phyloP scores from a whole-genome alignment of 441 rosid genomes.

The Geranium incanum region DNA sequence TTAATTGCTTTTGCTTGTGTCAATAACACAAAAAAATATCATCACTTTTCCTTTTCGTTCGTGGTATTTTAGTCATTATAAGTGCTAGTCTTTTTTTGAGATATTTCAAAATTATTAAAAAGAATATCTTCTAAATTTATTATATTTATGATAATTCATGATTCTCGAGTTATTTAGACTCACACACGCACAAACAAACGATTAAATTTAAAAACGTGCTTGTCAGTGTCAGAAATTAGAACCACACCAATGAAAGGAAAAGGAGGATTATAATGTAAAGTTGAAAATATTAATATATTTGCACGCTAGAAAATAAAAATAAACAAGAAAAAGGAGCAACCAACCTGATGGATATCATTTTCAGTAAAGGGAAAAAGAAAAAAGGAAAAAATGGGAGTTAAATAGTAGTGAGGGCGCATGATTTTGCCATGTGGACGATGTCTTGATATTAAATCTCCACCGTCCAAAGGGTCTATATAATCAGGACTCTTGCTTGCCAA shows the following conservation, averaged over 20 bases:
- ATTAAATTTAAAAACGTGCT: no score
- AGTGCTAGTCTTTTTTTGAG: no score
- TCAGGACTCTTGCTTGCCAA: constrained; percentile 25
- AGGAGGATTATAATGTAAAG: neutral
- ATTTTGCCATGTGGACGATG: constrained; percentile 35
- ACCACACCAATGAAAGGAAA: neutral
- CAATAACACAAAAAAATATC: no score
- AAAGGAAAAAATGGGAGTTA: neutral
- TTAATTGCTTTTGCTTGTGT: no score
- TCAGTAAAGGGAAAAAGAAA: neutral
- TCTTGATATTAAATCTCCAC: constrained; percentile 33
- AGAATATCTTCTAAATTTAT: no score
- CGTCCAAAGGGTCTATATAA: constrained; percentile 56
- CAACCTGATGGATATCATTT: neutral
- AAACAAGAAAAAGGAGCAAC: neutral
- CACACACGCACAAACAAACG: neutral
- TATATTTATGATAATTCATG: no score
- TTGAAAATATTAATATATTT: neutral
- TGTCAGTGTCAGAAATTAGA: no score
- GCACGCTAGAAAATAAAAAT: neutral
- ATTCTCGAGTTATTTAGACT: no score
- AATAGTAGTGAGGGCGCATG: neutral
- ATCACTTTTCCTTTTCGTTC: no score
- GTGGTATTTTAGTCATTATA: no score
- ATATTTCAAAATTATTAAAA: no score